phyloP scores from a whole-genome alignment of 2,329 filamentous ascomycete species.

The Cordyceps fumosorosea region DNA sequence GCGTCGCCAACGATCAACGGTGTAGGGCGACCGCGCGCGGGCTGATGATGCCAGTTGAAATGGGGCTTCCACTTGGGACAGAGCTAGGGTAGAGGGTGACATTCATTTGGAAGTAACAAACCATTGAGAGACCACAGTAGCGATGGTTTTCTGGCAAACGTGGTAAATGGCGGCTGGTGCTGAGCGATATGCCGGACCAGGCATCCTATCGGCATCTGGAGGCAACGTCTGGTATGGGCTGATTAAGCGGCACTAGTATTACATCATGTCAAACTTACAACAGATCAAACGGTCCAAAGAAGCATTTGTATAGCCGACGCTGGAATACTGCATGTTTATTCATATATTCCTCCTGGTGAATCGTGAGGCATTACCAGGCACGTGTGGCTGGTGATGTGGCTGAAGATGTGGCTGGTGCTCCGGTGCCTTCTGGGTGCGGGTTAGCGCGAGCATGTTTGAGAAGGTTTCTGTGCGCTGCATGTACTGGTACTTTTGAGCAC shows the following conservation, averaged over 20 bases:
- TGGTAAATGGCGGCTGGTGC: no score
- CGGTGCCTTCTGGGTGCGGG: background rate
- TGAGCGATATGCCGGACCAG: no score
- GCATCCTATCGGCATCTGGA: no score
- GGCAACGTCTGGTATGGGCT: no score
- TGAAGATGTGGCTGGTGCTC: conserved; percentile 6
- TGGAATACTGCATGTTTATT: background rate
- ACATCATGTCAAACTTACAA: no score
- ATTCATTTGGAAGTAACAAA: no score
- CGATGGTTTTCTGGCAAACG: no score
- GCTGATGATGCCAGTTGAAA: no score
- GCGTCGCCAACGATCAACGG: background rate
- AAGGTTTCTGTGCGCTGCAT: conserved; percentile 32
- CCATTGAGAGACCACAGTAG: no score
- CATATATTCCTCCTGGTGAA: background rate
- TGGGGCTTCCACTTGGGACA: no score
- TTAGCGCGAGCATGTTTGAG: conserved; percentile 43
- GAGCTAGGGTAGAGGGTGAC: no score
- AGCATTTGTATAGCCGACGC: background rate
- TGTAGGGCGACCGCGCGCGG: background rate
- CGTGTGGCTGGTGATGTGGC: background rate
- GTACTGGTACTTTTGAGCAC: conserved; percentile 29
- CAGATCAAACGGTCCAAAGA: background rate
- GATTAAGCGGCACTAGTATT: no score
- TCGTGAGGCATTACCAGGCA: background rate